Percentiles rank a stretch among this genome's conserved stretches.
Evolutionary conservation across 1,284 basidiomycete species (phyloP).

Genomic region (Sporisorium scitamineum): DNA sequence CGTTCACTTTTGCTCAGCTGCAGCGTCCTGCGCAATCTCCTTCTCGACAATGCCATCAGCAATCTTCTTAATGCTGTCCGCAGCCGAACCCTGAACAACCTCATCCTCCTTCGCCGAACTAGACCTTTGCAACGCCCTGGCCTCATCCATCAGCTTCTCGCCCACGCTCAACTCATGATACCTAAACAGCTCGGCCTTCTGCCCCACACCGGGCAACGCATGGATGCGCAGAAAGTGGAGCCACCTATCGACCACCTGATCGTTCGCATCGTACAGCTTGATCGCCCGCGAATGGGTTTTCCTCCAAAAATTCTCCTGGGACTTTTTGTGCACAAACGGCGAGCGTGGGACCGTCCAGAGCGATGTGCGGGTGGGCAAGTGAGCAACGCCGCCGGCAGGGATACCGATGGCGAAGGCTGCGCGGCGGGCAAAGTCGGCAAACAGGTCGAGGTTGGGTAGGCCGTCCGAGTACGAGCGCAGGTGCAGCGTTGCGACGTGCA

Average conservation of each 20-base stretch:
- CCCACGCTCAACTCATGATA: constrained; percentile 45
- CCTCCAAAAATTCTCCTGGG: constrained; percentile 94
- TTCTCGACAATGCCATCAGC: constrained; percentile 48
- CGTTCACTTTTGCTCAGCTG: constrained; percentile 24
- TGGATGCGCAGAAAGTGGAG: constrained; percentile 83
- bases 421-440: constrained; percentile 85
- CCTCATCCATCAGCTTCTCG: constrained; percentile 46
- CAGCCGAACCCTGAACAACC: constrained; percentile 11
- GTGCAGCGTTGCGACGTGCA: constrained; percentile 86
- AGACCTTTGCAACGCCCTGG: constrained; percentile 30
- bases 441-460: constrained; percentile 78
- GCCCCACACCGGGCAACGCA: constrained; percentile 85
- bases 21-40: constrained; percentile 37
- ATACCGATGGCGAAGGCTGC: constrained; percentile 86
- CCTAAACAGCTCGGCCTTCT: constrained; percentile 81
- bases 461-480: constrained; percentile 77
- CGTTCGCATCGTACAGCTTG: constrained; percentile 90
- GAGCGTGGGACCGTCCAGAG: constrained; percentile 88
- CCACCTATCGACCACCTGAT: constrained; percentile 83
- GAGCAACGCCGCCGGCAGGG: constrained; percentile 78
- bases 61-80: constrained; percentile 41
- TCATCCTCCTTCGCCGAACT: background rate
- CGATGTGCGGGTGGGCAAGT: constrained; percentile 81
- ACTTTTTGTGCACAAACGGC: constrained; percentile 94
- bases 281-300: constrained; percentile 84